phyloP scores from a whole-genome alignment of 2,329 filamentous ascomycete species.

The Pleomassaria siparia region DNA sequence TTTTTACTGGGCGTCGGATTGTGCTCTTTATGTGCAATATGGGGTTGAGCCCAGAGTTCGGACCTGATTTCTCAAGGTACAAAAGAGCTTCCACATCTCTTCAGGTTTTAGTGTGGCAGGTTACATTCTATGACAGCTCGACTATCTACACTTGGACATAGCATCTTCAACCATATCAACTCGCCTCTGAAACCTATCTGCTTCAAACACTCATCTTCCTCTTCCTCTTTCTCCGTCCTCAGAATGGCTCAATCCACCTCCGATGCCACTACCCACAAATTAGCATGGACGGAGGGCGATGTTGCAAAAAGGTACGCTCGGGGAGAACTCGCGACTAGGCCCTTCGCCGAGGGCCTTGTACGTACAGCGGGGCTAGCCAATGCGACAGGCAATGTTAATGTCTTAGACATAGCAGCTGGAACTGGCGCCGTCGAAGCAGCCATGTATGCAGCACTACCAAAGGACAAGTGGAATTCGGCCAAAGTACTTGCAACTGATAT shows the following conservation, averaged over 20 bases:
- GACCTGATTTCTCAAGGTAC: too few relatives aligned
- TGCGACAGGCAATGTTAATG: constrained; percentile 2
- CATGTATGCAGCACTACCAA: constrained; percentile 17
- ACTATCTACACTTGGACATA: neutral
- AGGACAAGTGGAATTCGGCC: constrained; percentile 15
- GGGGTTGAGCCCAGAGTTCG: too few relatives aligned
- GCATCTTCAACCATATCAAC: neutral
- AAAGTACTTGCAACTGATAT: constrained; percentile 26
- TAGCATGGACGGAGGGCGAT: constrained; percentile 1
- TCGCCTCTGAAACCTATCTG: neutral
- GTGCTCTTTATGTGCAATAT: too few relatives aligned
- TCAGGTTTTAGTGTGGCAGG: too few relatives aligned
- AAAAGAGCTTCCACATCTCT: too few relatives aligned
- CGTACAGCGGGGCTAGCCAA: constrained; percentile 8
- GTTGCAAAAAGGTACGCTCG: constrained; percentile 20
- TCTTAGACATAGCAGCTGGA: constrained; percentile 29
- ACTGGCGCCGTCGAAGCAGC: constrained; percentile 25
- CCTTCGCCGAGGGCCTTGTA: constrained; percentile 19
- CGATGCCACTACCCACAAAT: neutral
- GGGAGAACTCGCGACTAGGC: constrained; percentile 22
- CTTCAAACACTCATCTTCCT: neutral
- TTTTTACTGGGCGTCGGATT: too few relatives aligned
- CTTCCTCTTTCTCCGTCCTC: neutral
- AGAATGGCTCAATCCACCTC: constrained; percentile 1
- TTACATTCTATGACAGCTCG: neutral